phyloP scores from a whole-genome alignment of 352 stramenopile species.

The Plasmopara viticola region DNA sequence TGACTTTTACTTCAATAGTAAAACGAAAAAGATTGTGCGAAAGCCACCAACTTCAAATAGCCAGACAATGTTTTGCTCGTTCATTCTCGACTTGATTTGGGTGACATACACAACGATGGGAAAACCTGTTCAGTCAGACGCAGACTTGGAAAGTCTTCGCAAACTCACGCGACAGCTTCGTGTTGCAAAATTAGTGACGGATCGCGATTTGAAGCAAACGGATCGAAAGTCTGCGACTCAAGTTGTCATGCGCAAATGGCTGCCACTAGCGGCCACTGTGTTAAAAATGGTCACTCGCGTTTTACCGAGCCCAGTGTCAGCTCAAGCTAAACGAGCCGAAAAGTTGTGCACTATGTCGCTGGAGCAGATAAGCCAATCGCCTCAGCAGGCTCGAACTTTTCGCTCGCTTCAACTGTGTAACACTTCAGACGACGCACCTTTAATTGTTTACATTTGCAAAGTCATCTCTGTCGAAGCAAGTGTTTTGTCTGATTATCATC shows the following conservation, averaged over 20 bases:
- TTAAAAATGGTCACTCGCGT: conserved; percentile 88
- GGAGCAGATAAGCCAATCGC: conserved; percentile 21
- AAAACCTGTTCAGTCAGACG: conserved; percentile 37
- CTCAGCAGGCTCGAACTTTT: conserved; percentile 37
- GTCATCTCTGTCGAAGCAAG: conserved; percentile 86
- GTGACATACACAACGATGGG: conserved; percentile 70
- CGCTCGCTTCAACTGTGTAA: conserved; percentile 51
- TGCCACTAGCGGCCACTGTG: conserved; percentile 81
- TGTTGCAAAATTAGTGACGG: conserved; percentile 55
- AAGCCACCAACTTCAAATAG: conserved; percentile 65
- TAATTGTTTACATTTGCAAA: conserved; percentile 90
- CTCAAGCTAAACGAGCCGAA: conserved; percentile 63
- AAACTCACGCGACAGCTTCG: conserved; percentile 65
- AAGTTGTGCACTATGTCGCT: conserved; percentile 56
- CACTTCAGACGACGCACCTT: conserved; percentile 47
- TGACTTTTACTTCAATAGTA: conserved; percentile 87
- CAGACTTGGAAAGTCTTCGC: conserved; percentile 43
- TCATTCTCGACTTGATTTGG: conserved; percentile 90
- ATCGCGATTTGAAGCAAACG: conserved; percentile 64
- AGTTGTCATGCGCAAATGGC: conserved; percentile 84
- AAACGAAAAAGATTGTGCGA: conserved; percentile 86
- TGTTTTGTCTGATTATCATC: conserved; percentile 74
- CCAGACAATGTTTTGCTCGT: conserved; percentile 89
- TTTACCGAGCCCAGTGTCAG: conserved; percentile 66
- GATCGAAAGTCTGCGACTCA: conserved; percentile 60